Evolutionary conservation across 306 rosid species (phyloP).

Genomic region (Macrotyloma uniflorum): DNA sequence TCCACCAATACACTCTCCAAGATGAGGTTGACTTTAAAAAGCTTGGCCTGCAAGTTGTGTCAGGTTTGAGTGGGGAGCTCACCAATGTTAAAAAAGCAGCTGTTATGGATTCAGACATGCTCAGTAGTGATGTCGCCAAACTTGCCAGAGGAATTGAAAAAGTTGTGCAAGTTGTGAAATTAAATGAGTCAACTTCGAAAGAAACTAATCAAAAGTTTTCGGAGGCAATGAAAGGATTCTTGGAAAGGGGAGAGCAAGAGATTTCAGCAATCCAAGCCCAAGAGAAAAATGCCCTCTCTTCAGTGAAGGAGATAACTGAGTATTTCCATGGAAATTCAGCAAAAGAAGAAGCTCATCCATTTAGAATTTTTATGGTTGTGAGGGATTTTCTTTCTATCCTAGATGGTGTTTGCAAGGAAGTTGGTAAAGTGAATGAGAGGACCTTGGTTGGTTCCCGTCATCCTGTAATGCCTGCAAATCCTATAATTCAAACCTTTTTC

Average conservation of each 20-base stretch:
- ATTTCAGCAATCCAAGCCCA: constrained; percentile 60
- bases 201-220: constrained; percentile 61
- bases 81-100: constrained; percentile 83
- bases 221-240: constrained; percentile 65
- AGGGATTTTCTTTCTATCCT: constrained; percentile 79
- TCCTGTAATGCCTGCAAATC: constrained; percentile 46
- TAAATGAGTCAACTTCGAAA: constrained; percentile 58
- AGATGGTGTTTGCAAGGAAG: constrained; percentile 84
- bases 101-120: constrained; percentile 78
- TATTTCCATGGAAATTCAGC: constrained; percentile 88
- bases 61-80: constrained; percentile 90
- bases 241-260: constrained; percentile 69
- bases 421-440: constrained; percentile 80
- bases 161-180: constrained; percentile 57
- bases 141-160: constrained; percentile 67
- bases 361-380: constrained; percentile 77
- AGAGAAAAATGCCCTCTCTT: constrained; percentile 58
- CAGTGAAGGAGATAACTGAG: constrained; percentile 78
- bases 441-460: constrained; percentile 67
- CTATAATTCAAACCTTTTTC: constrained; percentile 44
- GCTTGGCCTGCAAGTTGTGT: constrained; percentile 88
- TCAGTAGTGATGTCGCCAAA: constrained; percentile 68
- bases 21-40: constrained; percentile 71
- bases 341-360: constrained; percentile 89
- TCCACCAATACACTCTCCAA: constrained; percentile 53